phyloP scores from a whole-genome alignment of 2,329 filamentous ascomycete species.

The Aspergillus sp. region DNA sequence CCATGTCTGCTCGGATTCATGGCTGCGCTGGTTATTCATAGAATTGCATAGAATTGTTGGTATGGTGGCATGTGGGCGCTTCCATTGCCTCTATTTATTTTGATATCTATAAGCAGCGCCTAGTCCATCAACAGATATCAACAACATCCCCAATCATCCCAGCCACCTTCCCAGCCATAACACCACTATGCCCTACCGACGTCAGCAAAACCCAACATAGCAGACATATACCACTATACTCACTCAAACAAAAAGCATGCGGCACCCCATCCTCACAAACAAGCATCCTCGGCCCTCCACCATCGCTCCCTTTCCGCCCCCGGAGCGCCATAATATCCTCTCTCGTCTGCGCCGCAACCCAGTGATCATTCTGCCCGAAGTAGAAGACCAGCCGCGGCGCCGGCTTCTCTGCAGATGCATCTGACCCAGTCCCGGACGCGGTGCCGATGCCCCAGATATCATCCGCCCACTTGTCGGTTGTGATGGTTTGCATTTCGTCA shows the following conservation, averaged over 20 bases:
- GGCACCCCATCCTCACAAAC: conserved; percentile 47
- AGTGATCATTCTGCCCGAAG: conserved; percentile 52
- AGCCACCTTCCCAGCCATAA: conserved; percentile 44
- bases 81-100: background rate
- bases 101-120: too few relatives aligned
- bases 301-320: conserved; percentile 19
- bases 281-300: conserved; percentile 42
- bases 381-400: conserved; percentile 46
- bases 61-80: background rate
- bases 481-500: conserved; percentile 50
- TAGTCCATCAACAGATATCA: too few relatives aligned
- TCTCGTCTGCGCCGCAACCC: conserved; percentile 50
- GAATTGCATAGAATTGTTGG: background rate
- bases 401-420: conserved; percentile 18
- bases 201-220: too few relatives aligned
- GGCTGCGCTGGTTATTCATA: background rate
- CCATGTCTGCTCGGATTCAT: conserved; percentile 6
- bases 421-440: conserved; percentile 7
- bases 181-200: conserved; percentile 29
- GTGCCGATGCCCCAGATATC: conserved; percentile 47
- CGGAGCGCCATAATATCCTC: conserved; percentile 44
- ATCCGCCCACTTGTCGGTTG: conserved; percentile 47
- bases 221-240: conserved; percentile 18
- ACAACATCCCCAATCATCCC: conserved; percentile 39
- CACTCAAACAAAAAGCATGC: conserved; percentile 52